Conservation (phyloP, 73 alveolate species). For the Paramecium sexaurelia region DNA sequence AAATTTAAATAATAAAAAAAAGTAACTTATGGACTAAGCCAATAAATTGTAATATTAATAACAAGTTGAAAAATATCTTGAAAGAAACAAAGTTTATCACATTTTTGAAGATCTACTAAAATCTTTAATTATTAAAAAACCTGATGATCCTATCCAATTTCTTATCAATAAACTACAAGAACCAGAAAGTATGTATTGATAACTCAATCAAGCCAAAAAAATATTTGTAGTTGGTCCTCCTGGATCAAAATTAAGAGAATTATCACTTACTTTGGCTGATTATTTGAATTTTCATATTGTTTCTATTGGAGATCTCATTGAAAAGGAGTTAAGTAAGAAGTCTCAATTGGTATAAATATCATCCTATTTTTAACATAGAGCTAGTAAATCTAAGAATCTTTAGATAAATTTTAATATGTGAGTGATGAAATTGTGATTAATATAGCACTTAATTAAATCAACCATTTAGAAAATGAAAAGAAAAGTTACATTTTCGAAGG, state of each 20-base stretch:
- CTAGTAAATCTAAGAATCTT: conserved; percentile 55
- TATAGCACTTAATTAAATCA: conserved; percentile 79
- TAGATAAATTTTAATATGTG: conserved; percentile 69
- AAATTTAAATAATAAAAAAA: neutral
- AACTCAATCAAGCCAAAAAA: conserved; percentile 75
- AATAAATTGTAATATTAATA: conserved; percentile 84
- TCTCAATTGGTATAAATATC: conserved; percentile 68
- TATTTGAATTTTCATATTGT: conserved; percentile 77
- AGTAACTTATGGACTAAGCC: conserved; percentile 80
- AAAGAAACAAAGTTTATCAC: conserved; percentile 88
- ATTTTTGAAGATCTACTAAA: conserved; percentile 89
- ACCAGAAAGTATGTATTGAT: conserved; percentile 68
- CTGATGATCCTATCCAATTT: conserved; percentile 93
- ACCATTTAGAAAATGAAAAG: conserved; percentile 87
- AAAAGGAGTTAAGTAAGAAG: conserved; percentile 86
- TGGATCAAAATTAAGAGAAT: conserved; percentile 84
- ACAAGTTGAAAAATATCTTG: conserved; percentile 89
- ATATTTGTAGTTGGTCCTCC: conserved; percentile 94
- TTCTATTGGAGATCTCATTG: conserved; percentile 82
- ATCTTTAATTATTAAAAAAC: conserved; percentile 88
- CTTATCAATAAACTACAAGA: conserved; percentile 80
- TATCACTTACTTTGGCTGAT: conserved; percentile 83
- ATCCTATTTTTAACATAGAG: conserved; percentile 59
- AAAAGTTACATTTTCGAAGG: conserved; percentile 92
- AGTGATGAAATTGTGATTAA: conserved; percentile 90